Percentiles rank a stretch among this genome's conserved stretches.
phyloP scores from a whole-genome alignment of 2,329 filamentous ascomycete genomes.

The Trichoderma citrinoviride region DNA sequence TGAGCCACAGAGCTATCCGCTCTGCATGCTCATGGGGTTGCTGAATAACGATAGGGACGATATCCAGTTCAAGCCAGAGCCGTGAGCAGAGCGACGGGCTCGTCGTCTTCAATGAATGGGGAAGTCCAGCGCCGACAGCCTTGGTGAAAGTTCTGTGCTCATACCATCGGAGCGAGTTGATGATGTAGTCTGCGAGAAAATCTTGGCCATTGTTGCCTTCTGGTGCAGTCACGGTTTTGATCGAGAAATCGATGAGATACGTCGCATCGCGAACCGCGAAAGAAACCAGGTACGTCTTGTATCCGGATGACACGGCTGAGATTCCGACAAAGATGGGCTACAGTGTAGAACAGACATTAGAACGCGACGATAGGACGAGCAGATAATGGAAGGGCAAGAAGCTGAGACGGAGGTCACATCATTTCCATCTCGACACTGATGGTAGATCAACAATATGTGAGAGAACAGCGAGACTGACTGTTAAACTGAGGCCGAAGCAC shows the following conservation, averaged over 20 bases:
- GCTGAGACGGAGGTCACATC: no score
- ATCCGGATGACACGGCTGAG: slow-evolving; percentile 52
- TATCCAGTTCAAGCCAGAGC: slow-evolving; percentile 74
- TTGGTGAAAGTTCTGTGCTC: slow-evolving; percentile 67
- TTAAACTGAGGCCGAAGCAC: slow-evolving; percentile 9
- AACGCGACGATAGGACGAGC: no score
- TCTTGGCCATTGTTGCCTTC: slow-evolving; percentile 15
- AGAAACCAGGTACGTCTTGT: slow-evolving; percentile 57
- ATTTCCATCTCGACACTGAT: no score
- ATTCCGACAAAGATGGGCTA: slow-evolving; percentile 57
- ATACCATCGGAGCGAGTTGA: slow-evolving; percentile 57
- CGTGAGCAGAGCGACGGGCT: slow-evolving; percentile 66
- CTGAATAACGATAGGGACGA: slow-evolving; percentile 66
- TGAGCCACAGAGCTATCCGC: slow-evolving; percentile 46
- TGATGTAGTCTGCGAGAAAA: slow-evolving; percentile 58
- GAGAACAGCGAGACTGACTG: not conserved
- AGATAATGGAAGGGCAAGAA: no score
- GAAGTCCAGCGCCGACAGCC: slow-evolving; percentile 71
- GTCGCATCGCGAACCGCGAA: slow-evolving; percentile 71
- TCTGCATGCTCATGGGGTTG: slow-evolving; percentile 44
- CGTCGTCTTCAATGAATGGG: slow-evolving; percentile 54
- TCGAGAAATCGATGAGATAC: slow-evolving; percentile 70
- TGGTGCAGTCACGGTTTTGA: slow-evolving; percentile 49
- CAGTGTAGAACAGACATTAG: no score
- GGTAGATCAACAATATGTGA: no score